Base-by-base conservation (phyloP, 805 yeast genomes). In the Brettanomyces sp. region DNA sequence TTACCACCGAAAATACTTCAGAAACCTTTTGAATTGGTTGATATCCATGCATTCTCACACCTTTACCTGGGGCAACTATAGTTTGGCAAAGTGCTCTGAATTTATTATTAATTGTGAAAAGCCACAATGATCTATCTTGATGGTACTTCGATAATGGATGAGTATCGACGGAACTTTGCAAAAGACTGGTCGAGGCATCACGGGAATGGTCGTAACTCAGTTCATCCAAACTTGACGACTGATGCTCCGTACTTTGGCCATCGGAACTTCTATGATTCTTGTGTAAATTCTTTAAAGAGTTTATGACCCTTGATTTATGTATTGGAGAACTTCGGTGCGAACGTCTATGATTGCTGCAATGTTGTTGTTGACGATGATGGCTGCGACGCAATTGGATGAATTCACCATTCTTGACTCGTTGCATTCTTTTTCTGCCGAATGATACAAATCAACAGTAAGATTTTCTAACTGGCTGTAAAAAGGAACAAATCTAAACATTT, bases 81-180 rank as follows among this genome's bases (percentile, higher is more conserved):
- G 68, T 62, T 60, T 91, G 98, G 54, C 96, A 91, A 38, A 81
- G 64, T 40, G 69, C 64, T 49, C 99, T 71, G 22, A 91, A 49
- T 28, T 68, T 67, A 57, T 82, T 89, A 18, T 76, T 67, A 1
- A 90, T 87, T 0, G 77, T 68, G 53, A 93, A 72, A 18, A 84
- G 57, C 51, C 74, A 82, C 45, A 89, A 71, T 0, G 86, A 74
- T 18, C 76, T 71, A 60, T 90, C 87, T 14, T 47, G 44, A 21
- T 38, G 24, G 18, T 18, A 18, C 2, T 28, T 28, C 32, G 11
- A 28, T 9, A 28, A 28, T 28, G 11, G 1, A 7, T 28, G 9
- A 1, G 32, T 28, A 28, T 28, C 32, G 11, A 28, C 32, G 11
- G 32, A 28, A 28, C 32, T 28, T 28, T 28, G 32, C 32, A 28